phyloP scores from a whole-genome alignment of 2,329 filamentous ascomycete species.

The Hymenoscyphus repandus region DNA sequence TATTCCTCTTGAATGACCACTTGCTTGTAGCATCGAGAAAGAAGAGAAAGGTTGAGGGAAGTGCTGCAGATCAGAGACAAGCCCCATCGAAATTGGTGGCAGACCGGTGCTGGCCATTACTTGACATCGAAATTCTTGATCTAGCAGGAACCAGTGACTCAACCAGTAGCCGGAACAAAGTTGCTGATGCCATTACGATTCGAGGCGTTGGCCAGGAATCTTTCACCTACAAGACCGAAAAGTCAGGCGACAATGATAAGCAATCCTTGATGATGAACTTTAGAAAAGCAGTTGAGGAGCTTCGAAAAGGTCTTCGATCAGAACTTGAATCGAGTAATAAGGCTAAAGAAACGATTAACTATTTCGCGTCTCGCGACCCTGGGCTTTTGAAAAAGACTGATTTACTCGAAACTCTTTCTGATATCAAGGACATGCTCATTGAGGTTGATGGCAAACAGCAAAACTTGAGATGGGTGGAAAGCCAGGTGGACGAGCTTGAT shows the following conservation, averaged over 20 bases:
- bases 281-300: constrained; percentile 85
- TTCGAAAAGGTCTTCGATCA: constrained; percentile 77
- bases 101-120: constrained; percentile 87
- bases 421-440: constrained; percentile 81
- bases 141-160: constrained; percentile 64
- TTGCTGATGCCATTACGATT: constrained; percentile 85
- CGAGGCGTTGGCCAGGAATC: constrained; percentile 81
- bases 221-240: constrained; percentile 90
- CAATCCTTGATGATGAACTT: constrained; percentile 78
- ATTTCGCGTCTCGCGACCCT: constrained; percentile 74
- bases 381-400: constrained; percentile 74
- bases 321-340: constrained; percentile 86
- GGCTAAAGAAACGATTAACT: constrained; percentile 78
- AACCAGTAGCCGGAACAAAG: constrained; percentile 53
- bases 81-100: constrained; percentile 74
- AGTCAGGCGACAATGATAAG: constrained; percentile 74
- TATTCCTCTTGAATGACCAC: constrained; percentile 93
- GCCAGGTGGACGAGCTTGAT: constrained; percentile 91
- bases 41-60: constrained; percentile 78
- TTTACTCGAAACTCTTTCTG: constrained; percentile 70
- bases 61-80: constrained; percentile 40
- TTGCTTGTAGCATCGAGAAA: constrained; percentile 86
- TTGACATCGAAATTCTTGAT: constrained; percentile 90
- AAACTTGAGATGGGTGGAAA: constrained; percentile 91
- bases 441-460: constrained; percentile 97